Evolutionary conservation across 2,329 filamentous ascomycete genomes (phyloP).

Genomic region (Xylaria sp.): DNA sequence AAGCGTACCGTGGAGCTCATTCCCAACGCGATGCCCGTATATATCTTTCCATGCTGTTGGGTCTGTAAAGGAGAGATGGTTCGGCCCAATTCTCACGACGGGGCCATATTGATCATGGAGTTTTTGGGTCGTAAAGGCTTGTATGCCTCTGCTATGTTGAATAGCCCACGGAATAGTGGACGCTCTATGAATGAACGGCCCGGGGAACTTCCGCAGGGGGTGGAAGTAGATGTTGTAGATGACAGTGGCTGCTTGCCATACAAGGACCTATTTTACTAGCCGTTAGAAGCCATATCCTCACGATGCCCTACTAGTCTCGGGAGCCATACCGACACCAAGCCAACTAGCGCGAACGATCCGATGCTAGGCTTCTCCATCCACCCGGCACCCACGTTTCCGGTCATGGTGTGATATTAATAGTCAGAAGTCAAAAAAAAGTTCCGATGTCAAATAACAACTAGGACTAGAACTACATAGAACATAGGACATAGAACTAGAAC

Average conservation of each 20-base stretch:
- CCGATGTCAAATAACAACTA: background rate
- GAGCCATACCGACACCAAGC: constrained; percentile 36
- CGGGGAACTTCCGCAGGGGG: constrained; percentile 46
- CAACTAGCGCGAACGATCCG: constrained; percentile 37
- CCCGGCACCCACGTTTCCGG: constrained; percentile 15
- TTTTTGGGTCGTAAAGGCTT: constrained; percentile 43
- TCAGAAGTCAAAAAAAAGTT: too few species aligned
- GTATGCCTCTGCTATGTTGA: constrained; percentile 39
- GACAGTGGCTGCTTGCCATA: constrained; percentile 38
- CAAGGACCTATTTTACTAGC: constrained; percentile 35
- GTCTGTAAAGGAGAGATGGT: constrained; percentile 50
- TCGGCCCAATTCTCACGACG: constrained; percentile 42
- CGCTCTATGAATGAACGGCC: constrained; percentile 42
- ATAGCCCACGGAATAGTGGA: constrained; percentile 44
- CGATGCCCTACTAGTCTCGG: background rate
- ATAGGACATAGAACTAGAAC: background rate
- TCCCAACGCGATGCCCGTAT: constrained; percentile 49
- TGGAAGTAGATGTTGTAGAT: constrained; percentile 49
- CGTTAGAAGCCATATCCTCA: constrained; percentile 12
- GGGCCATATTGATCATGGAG: constrained; percentile 43
- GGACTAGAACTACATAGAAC: background rate
- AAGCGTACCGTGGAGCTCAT: constrained; percentile 35
- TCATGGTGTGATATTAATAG: constrained; percentile 8
- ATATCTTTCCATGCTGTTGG: constrained; percentile 50
- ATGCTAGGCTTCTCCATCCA: constrained; percentile 36